Conservation (phyloP, 805 yeast species). For the Saccharomycopsis guyanensis region DNA sequence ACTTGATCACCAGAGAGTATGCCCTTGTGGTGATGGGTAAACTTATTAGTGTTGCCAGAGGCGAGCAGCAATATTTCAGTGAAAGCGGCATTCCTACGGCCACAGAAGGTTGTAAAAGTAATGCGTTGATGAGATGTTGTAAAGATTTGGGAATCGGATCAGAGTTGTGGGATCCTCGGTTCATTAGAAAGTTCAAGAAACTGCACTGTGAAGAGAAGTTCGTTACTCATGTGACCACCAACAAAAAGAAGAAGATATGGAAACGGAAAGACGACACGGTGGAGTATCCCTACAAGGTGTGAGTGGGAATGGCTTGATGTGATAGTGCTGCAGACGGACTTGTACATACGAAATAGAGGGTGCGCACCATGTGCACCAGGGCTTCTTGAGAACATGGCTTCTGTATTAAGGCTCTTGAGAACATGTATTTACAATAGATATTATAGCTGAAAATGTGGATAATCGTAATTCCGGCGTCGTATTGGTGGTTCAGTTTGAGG, state of each 20-base stretch:
- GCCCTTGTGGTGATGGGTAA: conserved; percentile 83
- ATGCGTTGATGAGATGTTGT: conserved; percentile 96
- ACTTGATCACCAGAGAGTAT: conserved; percentile 80
- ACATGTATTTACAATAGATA: too few species aligned
- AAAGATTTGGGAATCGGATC: conserved; percentile 95
- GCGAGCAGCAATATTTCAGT: conserved; percentile 88
- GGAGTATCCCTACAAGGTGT: conserved; percentile 72
- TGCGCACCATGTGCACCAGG: too few species aligned
- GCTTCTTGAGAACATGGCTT: too few species aligned
- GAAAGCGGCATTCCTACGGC: conserved; percentile 90
- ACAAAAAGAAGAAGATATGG: conserved; percentile 89
- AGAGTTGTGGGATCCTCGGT: conserved; percentile 95
- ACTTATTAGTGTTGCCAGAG: conserved; percentile 85
- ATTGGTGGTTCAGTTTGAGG: too few species aligned
- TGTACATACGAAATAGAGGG: too few species aligned
- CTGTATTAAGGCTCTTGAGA: too few species aligned
- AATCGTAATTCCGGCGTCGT: too few species aligned
- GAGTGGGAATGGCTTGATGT: too few species aligned
- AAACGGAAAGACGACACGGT: conserved; percentile 74
- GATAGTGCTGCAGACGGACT: too few species aligned
- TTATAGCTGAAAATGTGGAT: too few species aligned
- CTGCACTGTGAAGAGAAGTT: conserved; percentile 70
- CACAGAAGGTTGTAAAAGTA: conserved; percentile 93
- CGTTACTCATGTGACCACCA: conserved; percentile 75
- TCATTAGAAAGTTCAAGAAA: conserved; percentile 62